Base-by-base conservation (phyloP, 768 basidiomycete species). In the Lyophyllum decastes region DNA sequence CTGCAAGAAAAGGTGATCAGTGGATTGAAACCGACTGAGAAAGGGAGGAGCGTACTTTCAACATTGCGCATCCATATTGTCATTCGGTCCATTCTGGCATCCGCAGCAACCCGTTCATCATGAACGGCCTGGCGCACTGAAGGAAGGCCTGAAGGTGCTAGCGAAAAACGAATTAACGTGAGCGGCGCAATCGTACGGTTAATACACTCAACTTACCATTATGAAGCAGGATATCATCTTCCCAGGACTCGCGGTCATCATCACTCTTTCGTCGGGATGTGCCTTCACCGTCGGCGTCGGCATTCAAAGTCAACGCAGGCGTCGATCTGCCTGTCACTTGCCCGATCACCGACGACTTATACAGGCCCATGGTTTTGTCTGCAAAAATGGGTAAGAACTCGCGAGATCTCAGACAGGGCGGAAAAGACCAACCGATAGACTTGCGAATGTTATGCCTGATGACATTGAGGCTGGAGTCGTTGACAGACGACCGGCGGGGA, bases 11-110 rank as follows among this genome's bases (percentile, higher is more conserved):
- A 62, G 41, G 19, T 52, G 45, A 27, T 54, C 65, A 38, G 52
- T 60, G 52, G 44, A 64, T n/a, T 16, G 4, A 22, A 22, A 27
- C 21, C 38, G 10, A 46, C 57, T 21, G 30, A 19, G 10, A 41
- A 41, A 27, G 50, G 26, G 47, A 27, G 33, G 34, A 9, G 82
- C 90, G 67, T 69, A 92, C 92, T 88, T 72, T 94, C 91, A 16
- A 92, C 89, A 57, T 85, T 90, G 62, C 82, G 82, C 72, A 92
- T 88, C 92, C 92, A 94, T 52, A 88, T 74, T 1, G 85, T 81
- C 88, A 94, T 86, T 51, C 91, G 78, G 62, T 94, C 90, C 57
- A 67, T 72, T 49, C 76, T 73, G 35, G 77, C 79, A 60, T 87
- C 88, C 25, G 77, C 81, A 26, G 78, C 83, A 19, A 82, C 63